Conservation (phyloP, 1,284 basidiomycete species). For the Marasmius oreades region DNA sequence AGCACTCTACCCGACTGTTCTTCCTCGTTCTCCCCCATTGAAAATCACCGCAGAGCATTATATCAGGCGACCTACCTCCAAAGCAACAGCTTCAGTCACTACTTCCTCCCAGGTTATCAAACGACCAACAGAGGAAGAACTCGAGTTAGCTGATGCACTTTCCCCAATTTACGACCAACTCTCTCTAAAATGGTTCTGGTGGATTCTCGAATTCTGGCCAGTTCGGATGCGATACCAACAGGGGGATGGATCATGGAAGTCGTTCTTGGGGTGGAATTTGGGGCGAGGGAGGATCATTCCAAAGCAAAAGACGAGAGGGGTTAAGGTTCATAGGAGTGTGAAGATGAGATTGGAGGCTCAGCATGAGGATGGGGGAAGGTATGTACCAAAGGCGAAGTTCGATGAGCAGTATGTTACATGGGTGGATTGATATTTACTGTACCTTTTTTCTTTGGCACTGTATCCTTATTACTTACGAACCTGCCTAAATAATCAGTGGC, state of each 20-base stretch:
- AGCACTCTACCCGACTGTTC: not conserved
- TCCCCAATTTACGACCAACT: conserved; percentile 44
- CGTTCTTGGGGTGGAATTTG: conserved; percentile 6
- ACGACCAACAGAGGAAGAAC: conserved; percentile 31
- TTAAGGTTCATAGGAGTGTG: conserved; percentile 41
- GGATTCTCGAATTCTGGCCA: conserved; percentile 38
- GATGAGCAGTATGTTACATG: conserved; percentile 4
- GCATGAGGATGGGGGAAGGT: conserved; percentile 30
- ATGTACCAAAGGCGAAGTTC: conserved; percentile 35
- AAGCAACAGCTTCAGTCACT: no score
- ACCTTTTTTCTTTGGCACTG: no score
- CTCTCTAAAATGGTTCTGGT: conserved; percentile 32
- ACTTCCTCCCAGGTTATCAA: not conserved
- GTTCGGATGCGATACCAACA: conserved; percentile 26
- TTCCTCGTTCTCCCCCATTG: not conserved
- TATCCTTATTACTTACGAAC: no score
- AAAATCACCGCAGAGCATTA: not conserved
- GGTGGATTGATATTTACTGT: conserved; percentile 14
- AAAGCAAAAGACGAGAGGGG: conserved; percentile 24
- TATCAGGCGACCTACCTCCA: no score
- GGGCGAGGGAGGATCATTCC: conserved; percentile 35
- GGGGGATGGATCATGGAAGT: conserved; percentile 23
- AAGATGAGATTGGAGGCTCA: conserved; percentile 41
- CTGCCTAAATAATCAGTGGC: no score
- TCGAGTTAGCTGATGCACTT: conserved; percentile 39